phyloP scores from a whole-genome alignment of 169 alveolate species.

The Besnoitia besnoiti region DNA sequence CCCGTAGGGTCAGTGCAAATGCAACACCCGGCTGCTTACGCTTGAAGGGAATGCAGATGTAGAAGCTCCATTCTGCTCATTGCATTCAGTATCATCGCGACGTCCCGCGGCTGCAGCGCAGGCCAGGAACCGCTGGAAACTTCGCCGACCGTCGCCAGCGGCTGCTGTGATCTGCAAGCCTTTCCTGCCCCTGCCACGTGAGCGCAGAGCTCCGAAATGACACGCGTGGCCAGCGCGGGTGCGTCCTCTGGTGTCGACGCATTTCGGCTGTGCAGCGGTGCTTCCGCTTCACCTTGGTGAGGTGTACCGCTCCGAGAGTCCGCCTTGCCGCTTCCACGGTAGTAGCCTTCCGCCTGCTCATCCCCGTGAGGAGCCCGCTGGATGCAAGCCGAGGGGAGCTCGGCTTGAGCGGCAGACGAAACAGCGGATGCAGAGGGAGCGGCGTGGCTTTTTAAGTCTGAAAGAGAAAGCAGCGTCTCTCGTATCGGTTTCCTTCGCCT shows the following conservation, averaged over 20 bases:
- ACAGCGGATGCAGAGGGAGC: no score
- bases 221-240: neutral
- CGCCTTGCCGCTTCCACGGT: no score
- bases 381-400: neutral
- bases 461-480: no score
- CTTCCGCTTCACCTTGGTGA: no score
- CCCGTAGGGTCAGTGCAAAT: no score
- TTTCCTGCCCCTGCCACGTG: neutral
- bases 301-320: no score
- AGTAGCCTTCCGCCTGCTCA: constrained; percentile 10
- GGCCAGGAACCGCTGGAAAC: neutral
- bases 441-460: no score
- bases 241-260: neutral
- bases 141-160: neutral
- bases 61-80: neutral
- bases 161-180: neutral
- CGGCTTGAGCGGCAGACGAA: neutral
- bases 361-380: neutral
- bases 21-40: no score
- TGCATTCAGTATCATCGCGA: neutral
- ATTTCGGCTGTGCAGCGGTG: neutral
- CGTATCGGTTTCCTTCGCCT: neutral
- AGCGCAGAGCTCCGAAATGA: neutral
- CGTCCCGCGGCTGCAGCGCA: neutral
- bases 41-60: neutral